Evolutionary conservation across 331 rosid genomes (phyloP), one percentile per base, ranked within the genome.

Genomic region (Dryas integrifolia): DNA sequence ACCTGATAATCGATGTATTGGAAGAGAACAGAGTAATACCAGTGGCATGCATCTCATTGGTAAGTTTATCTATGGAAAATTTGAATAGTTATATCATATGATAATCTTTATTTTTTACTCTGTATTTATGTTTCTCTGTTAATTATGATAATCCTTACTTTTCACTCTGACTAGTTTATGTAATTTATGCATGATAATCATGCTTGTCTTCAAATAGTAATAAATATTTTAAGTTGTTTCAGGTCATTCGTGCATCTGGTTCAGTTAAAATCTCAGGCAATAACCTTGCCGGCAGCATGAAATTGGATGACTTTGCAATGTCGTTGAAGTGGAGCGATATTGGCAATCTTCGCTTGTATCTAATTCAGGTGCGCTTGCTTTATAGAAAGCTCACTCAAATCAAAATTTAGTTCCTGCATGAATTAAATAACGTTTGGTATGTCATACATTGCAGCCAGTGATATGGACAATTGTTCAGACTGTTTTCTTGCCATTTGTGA

Each of bases 41-140:
- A 7, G 96, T 91, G 59, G 96, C 92, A 9, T 91, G 98, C 84
- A 86, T 94, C 87, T 81, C 96, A 26, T 77, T 91, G 96, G 98
- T 94, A 82, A 71, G 88, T 62, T 69, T 58, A 61, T 80, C 55
- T 24, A 41, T 72, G 62, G 18, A 50, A 24, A 26, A 46, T 57
- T 53, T 24, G 30, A 35, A 26, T 65, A 15, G 5, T 38, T 16
- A 6, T 49, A 15, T 39, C 13, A 18, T 56, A 14, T 5, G 8
- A 51, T 30, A 16, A 46, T 48, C 14, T 67, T 44, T 6, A 13
- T 24, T 12, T 44, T 13, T 63, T 50, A 2, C 7, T n/a, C 76
- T 38, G 18, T 21, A 21, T 21, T 21, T 21, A 21, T 21, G 24
- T 21, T 21, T 21, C 24, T 21, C 24, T 21, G 24, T 21, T 21